Evolutionary conservation across 768 basidiomycete genomes (phyloP).

Genomic region (Russula sp.): DNA sequence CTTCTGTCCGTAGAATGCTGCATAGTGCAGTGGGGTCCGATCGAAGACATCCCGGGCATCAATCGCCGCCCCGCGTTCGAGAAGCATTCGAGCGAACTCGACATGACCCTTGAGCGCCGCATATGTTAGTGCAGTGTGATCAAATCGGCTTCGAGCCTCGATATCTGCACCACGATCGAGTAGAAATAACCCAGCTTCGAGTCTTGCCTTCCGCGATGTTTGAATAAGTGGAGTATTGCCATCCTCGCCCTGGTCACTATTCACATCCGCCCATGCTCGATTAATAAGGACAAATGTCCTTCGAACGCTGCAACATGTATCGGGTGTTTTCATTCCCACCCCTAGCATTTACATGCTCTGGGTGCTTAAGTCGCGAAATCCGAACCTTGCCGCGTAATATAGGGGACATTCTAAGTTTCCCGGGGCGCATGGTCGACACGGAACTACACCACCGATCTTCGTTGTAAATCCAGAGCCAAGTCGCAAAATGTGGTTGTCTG

Average conservation of each 20-base stretch:
- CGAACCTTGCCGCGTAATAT: neutral
- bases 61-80: neutral
- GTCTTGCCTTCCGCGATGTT: neutral
- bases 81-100: neutral
- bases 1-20: neutral
- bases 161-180: neutral
- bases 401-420: neutral
- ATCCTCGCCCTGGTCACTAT: neutral
- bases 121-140: neutral
- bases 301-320: neutral
- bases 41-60: accelerated
- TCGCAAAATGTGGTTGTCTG: neutral
- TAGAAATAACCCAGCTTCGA: neutral
- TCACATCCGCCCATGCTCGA: neutral
- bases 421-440: neutral
- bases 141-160: neutral
- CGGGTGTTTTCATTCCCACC: neutral
- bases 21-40: neutral
- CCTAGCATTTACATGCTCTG: neutral
- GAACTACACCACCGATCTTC: neutral
- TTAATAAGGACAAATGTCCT: neutral
- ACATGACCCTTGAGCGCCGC: accelerated
- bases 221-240: neutral
- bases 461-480: neutral
- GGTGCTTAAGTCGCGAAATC: constrained; percentile 3